Conservation (phyloP, 768 basidiomycete genomes). For the Clathrus columnatus region DNA sequence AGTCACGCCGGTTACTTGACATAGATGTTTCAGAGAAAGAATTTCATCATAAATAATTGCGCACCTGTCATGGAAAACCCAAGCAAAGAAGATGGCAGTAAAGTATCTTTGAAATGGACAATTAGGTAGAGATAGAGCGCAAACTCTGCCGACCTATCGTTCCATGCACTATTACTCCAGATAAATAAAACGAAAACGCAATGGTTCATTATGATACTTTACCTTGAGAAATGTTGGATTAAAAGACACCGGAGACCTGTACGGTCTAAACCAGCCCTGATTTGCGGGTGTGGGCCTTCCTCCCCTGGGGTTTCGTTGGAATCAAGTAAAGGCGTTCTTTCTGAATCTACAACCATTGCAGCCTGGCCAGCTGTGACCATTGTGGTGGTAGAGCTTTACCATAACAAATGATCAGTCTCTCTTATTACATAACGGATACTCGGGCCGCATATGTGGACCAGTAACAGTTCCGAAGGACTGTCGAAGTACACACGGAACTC, state of each 20-base stretch:
- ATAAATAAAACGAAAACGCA: neutral
- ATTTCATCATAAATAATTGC: constrained; percentile 23
- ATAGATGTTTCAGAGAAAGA: neutral
- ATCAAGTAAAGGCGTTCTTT: neutral
- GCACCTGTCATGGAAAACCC: constrained; percentile 35
- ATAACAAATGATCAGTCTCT: no score
- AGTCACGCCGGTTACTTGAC: neutral
- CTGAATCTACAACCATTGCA: neutral
- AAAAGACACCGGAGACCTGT: constrained; percentile 9
- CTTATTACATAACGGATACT: no score
- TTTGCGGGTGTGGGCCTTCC: neutral
- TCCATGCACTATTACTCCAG: constrained; percentile 17
- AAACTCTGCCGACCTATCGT: constrained; percentile 32
- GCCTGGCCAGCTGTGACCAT: no score
- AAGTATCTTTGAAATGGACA: constrained; percentile 31
- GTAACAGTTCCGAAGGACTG: no score
- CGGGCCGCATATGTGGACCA: no score
- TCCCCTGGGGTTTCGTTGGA: neutral
- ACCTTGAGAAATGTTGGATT: constrained; percentile 13
- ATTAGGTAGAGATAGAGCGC: constrained; percentile 36
- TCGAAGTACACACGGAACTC: no score
- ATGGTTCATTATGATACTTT: neutral
- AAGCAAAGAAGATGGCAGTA: constrained; percentile 40
- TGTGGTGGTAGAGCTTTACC: no score
- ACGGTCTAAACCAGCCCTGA: constrained; percentile 6